These are phyloP conservation scores for Isatis tinctoria DNA, from an alignment of 345 rosid genomes.

Conservation along the genomic window DNA sequence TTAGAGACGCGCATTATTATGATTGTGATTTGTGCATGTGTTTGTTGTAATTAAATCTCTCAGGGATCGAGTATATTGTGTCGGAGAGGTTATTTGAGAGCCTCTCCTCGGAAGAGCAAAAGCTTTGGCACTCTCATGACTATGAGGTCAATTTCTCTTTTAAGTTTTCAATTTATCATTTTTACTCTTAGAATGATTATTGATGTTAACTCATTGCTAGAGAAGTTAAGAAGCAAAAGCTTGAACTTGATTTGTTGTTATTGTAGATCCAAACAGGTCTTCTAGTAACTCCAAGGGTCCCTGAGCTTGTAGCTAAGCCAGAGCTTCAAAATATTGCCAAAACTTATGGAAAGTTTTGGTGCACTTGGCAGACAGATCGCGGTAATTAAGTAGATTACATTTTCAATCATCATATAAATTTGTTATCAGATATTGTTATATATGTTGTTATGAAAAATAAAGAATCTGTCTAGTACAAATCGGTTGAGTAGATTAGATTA, in stretches of 20 bases:
- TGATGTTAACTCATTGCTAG: background rate
- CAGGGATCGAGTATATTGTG: constrained; percentile 69
- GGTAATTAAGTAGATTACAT: constrained; percentile 31
- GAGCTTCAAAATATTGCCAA: constrained; percentile 58
- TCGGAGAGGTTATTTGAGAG: constrained; percentile 54
- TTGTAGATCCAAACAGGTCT: constrained; percentile 59
- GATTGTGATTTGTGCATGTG: background rate
- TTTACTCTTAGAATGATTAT: background rate
- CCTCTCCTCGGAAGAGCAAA: constrained; percentile 56
- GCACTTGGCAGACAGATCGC: constrained; percentile 79
- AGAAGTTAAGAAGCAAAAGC: background rate
- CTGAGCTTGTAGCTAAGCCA: constrained; percentile 49
- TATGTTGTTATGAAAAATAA: background rate
- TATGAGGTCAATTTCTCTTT: constrained; percentile 45
- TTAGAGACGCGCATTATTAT: background rate
- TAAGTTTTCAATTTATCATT: background rate
- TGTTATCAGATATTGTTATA: background rate
- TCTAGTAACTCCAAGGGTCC: constrained; percentile 53
- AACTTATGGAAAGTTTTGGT: constrained; percentile 76
- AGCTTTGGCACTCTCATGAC: constrained; percentile 81
- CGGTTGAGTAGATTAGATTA: background rate
- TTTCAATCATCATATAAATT: background rate
- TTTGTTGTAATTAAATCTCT: background rate
- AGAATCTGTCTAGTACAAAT: background rate
- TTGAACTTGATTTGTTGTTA: background rate